Evolutionary conservation across 148 eudicot species (phyloP).

Genomic region (Amaranthus cruentus): DNA sequence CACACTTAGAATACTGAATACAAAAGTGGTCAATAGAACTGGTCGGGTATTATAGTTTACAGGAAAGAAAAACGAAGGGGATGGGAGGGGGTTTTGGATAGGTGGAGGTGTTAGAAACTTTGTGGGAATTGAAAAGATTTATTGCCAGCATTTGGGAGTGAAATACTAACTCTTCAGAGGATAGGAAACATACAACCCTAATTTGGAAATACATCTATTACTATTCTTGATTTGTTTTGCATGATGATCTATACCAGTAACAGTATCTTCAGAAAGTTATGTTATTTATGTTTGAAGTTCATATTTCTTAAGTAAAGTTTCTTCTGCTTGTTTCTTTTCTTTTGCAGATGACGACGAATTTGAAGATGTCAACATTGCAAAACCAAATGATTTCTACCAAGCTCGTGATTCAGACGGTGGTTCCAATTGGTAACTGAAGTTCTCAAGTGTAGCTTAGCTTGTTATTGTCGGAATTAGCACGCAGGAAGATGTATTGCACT

Average conservation of each 20-base stretch:
- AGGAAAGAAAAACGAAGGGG: not conserved
- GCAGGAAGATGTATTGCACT: not conserved
- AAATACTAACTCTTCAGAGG: not conserved
- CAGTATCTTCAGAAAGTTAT: not conserved
- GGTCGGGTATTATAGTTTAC: no score
- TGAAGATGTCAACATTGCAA: conserved; percentile 75
- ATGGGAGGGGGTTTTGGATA: not conserved
- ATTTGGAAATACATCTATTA: not conserved
- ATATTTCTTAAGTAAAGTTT: not conserved
- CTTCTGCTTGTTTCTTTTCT: conserved; percentile 10
- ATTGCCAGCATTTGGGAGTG: not conserved
- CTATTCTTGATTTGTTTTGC: not conserved
- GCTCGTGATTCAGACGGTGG: conserved; percentile 61
- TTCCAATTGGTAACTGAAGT: conserved; percentile 37
- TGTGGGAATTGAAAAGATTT: not conserved
- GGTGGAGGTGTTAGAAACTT: not conserved
- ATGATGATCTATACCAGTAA: not conserved
- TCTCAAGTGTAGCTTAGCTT: not conserved
- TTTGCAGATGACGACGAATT: conserved; percentile 78
- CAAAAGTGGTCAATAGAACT: no score
- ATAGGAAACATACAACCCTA: not conserved
- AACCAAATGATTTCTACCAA: conserved; percentile 62
- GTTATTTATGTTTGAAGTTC: not conserved
- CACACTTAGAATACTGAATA: no score
- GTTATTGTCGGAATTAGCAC: not conserved